These are phyloP conservation scores for Brassica cretica DNA, from an alignment of 345 rosid genomes.

Conservation along the genomic window DNA sequence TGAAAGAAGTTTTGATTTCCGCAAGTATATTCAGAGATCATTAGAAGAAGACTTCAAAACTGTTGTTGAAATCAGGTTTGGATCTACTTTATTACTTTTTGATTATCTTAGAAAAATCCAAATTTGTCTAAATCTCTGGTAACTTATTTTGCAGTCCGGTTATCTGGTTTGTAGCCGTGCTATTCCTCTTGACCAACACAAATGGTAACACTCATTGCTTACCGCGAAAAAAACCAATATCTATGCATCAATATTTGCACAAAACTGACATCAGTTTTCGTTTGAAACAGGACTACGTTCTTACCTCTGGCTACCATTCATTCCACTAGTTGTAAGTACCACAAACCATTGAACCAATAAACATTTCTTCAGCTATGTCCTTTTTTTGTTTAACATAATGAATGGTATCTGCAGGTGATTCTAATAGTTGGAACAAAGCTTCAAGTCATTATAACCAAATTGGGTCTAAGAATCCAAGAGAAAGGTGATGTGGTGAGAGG, in stretches of 20 bases:
- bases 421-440: conserved; percentile 49
- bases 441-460: conserved; percentile 75
- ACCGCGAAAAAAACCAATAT: background rate
- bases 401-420: conserved; percentile 48
- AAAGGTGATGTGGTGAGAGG: conserved; percentile 90
- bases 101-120: background rate
- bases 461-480: conserved; percentile 80
- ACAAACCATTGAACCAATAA: background rate
- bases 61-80: background rate
- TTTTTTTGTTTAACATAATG: background rate
- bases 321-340: conserved; percentile 69
- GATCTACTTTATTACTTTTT: background rate
- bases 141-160: conserved; percentile 61
- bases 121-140: conserved; percentile 1
- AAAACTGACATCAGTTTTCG: conserved; percentile 1
- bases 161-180: conserved; percentile 60
- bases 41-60: background rate
- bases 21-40: conserved; percentile 3
- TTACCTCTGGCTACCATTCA: conserved; percentile 76
- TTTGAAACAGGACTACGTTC: conserved; percentile 54
- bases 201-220: conserved; percentile 47
- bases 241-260: background rate
- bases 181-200: conserved; percentile 73
- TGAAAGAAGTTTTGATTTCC: background rate
- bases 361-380: background rate